Evolutionary conservation across 176 grass and related monocot species (phyloP).

Genomic region (Phoenix dactylifera): DNA sequence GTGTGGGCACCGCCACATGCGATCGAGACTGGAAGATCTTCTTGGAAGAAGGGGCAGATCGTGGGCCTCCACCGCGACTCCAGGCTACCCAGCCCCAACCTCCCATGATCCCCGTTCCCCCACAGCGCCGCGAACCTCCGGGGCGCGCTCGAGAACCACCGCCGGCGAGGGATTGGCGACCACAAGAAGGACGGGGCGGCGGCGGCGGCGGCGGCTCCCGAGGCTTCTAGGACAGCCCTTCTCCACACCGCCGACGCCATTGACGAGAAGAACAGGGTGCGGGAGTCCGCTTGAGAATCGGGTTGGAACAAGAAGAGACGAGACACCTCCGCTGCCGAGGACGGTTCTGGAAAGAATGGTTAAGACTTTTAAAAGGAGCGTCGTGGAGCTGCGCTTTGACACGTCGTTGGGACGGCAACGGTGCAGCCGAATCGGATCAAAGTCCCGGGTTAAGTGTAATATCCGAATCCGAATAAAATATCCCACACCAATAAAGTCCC

Average conservation of each 20-base stretch:
- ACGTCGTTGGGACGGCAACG: too few species aligned
- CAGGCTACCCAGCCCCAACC: conserved; percentile 63
- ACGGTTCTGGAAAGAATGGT: too few species aligned
- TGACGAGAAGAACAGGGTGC: not conserved
- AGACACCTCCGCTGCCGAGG: too few species aligned
- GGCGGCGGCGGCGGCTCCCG: not conserved
- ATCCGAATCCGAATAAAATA: too few species aligned
- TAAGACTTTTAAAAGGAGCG: too few species aligned
- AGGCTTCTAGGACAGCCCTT: conserved; percentile 16
- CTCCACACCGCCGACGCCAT: conserved; percentile 39
- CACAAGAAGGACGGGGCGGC: not conserved
- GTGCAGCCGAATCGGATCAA: too few species aligned
- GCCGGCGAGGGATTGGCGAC: conserved; percentile 8
- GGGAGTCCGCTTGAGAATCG: too few species aligned
- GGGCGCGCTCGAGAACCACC: conserved; percentile 10
- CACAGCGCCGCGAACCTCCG: conserved; percentile 65
- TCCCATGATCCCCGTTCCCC: conserved; percentile 89
- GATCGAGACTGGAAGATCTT: conserved; percentile 49
- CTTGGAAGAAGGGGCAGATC: conserved; percentile 59
- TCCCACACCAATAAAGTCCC: too few species aligned
- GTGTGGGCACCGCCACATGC: conserved; percentile 86
- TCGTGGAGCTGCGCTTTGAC: too few species aligned
- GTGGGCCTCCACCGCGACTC: conserved; percentile 76
- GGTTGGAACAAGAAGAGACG: too few species aligned
- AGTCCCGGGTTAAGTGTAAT: too few species aligned